These are phyloP conservation scores for Trichoderma lentiforme DNA, from an alignment of 2,329 filamentous ascomycete genomes.

Conservation along the genomic window DNA sequence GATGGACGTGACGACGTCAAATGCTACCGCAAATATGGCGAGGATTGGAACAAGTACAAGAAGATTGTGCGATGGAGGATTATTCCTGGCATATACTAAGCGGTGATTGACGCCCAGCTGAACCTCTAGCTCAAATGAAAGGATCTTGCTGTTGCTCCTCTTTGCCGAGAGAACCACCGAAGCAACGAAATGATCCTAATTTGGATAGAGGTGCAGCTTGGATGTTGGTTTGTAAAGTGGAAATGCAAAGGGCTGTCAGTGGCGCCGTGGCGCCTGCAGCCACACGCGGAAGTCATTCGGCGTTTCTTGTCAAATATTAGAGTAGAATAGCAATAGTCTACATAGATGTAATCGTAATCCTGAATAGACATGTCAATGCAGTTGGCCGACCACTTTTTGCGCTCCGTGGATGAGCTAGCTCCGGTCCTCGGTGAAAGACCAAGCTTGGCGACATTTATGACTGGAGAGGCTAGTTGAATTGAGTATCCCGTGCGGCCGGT, in stretches of 20 bases:
- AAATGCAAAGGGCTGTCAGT: not conserved
- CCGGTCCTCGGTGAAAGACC: not conserved
- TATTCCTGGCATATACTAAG: conserved; percentile 77
- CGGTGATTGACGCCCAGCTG: not conserved
- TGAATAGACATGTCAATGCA: not conserved
- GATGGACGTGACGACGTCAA: conserved; percentile 87
- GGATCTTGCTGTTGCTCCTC: not conserved
- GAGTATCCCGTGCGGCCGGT: not conserved
- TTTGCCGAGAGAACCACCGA: not conserved
- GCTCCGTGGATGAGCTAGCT: not conserved
- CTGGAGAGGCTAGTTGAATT: not conserved
- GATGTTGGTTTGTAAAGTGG: not conserved
- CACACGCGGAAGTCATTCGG: conserved; percentile 1
- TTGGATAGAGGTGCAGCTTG: not conserved
- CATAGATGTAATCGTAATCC: conserved; percentile 17
- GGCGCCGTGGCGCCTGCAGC: not conserved
- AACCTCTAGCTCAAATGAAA: not conserved
- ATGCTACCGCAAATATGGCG: conserved; percentile 85
- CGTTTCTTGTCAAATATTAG: conserved; percentile 9
- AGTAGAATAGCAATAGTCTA: conserved; percentile 9
- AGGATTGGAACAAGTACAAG: conserved; percentile 88
- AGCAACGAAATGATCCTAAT: not conserved
- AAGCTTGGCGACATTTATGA: not conserved
- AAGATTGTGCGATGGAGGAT: conserved; percentile 78
- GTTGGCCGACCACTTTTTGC: not conserved